Evolutionary conservation across 176 grass and related monocot genomes (phyloP).

Genomic region (Elymus sibiricus): DNA sequence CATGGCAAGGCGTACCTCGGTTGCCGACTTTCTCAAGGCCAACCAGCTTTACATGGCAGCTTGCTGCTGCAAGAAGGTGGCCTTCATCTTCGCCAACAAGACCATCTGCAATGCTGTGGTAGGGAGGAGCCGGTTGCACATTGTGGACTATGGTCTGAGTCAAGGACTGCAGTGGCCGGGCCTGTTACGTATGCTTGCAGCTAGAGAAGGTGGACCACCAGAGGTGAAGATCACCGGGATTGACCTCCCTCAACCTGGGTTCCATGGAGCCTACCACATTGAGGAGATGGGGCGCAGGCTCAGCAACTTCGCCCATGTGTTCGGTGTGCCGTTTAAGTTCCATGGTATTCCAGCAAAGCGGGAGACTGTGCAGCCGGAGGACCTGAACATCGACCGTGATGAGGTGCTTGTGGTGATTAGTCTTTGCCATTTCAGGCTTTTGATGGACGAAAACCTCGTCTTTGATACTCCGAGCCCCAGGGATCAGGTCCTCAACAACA

Average conservation of each 20-base stretch:
- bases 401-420: constrained; percentile 46
- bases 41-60: constrained; percentile 53
- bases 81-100: constrained; percentile 41
- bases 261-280: background rate
- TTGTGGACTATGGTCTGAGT: constrained; percentile 46
- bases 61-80: constrained; percentile 53
- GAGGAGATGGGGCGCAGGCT: constrained; percentile 32
- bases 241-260: constrained; percentile 9
- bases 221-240: constrained; percentile 44
- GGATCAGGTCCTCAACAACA: constrained; percentile 30
- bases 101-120: constrained; percentile 35
- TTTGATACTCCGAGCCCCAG: constrained; percentile 29
- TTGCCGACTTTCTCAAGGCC: constrained; percentile 35
- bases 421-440: background rate
- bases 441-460: constrained; percentile 29
- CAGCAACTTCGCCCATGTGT: constrained; percentile 4
- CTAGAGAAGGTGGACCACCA: constrained; percentile 2
- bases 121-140: constrained; percentile 28
- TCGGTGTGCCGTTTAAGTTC: constrained; percentile 40
- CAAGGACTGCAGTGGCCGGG: constrained; percentile 48
- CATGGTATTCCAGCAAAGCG: constrained; percentile 22
- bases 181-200: constrained; percentile 3
- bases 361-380: constrained; percentile 11
- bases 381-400: constrained; percentile 11
- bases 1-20: background rate